Conservation (phyloP, 2,329 filamentous ascomycete genomes). For the Didymella keratinophila region DNA sequence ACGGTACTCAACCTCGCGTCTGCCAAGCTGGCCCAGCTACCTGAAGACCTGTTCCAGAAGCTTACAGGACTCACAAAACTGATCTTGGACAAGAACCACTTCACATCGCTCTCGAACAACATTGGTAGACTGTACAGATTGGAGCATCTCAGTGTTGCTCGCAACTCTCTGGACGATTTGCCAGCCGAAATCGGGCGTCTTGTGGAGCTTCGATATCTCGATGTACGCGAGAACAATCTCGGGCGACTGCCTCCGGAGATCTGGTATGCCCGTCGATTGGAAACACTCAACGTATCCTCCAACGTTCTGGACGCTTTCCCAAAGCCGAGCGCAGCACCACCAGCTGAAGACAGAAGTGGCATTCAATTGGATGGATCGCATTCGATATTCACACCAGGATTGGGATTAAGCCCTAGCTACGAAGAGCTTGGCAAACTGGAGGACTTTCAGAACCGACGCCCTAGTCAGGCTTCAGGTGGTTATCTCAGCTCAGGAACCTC, state of each 20-base stretch:
- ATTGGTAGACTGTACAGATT: slow-evolving; percentile 84
- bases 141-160: slow-evolving; percentile 92
- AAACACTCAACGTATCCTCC: slow-evolving; percentile 93
- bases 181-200: slow-evolving; percentile 89
- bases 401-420: slow-evolving; percentile 68
- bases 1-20: slow-evolving; percentile 89
- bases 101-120: slow-evolving; percentile 85
- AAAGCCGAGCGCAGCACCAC: slow-evolving; percentile 78
- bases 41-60: slow-evolving; percentile 85
- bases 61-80: slow-evolving; percentile 87
- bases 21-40: slow-evolving; percentile 86
- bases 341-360: slow-evolving; percentile 51
- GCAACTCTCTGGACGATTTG: slow-evolving; percentile 85
- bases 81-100: slow-evolving; percentile 93
- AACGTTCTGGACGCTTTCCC: slow-evolving; percentile 92
- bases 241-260: slow-evolving; percentile 87
- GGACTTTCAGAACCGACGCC: slow-evolving; percentile 71
- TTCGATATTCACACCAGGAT: slow-evolving; percentile 54
- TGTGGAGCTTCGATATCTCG: slow-evolving; percentile 81
- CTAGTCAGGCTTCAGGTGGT: slow-evolving; percentile 83
- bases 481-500: slow-evolving; percentile 79
- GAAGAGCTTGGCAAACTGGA: slow-evolving; percentile 78
- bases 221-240: slow-evolving; percentile 93
- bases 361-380: slow-evolving; percentile 53
- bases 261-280: slow-evolving; percentile 92